Conservation (phyloP, 176 grass and related monocot species). For the Elaeis guineensis region DNA sequence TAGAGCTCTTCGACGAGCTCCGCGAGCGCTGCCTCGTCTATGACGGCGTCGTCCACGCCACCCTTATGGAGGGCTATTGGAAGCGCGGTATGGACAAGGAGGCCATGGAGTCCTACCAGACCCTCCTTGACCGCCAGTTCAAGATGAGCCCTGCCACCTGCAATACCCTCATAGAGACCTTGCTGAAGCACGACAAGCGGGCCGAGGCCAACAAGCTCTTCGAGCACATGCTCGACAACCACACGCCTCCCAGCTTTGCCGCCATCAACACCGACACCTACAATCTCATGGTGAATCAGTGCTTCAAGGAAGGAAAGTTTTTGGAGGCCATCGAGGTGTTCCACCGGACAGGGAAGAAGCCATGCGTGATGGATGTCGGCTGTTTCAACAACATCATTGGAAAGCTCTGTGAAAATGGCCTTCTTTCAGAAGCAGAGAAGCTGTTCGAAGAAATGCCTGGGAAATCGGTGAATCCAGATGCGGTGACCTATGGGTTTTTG, state of each 20-base stretch:
- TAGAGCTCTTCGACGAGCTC: slow-evolving; percentile 53
- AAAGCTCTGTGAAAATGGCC: slow-evolving; percentile 43
- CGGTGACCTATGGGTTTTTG: slow-evolving; percentile 36
- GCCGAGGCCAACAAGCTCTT: slow-evolving; percentile 38
- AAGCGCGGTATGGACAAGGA: slow-evolving; percentile 43
- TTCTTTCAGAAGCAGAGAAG: slow-evolving; percentile 44
- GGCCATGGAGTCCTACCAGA: slow-evolving; percentile 49
- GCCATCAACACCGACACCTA: slow-evolving; percentile 50
- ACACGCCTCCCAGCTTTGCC: slow-evolving; percentile 39
- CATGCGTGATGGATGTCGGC: slow-evolving; percentile 44
- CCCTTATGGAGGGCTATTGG: slow-evolving; percentile 58
- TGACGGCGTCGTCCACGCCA: slow-evolving; percentile 42
- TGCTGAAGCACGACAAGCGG: slow-evolving; percentile 38
- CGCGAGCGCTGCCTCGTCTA: slow-evolving; percentile 48
- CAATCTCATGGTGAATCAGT: slow-evolving; percentile 57
- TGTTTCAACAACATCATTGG: slow-evolving; percentile 64
- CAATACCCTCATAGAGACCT: slow-evolving; percentile 39
- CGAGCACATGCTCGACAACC: slow-evolving; percentile 50
- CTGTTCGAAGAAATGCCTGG: slow-evolving; percentile 48
- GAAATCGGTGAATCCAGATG: slow-evolving; percentile 43
- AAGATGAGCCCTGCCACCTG: slow-evolving; percentile 50
- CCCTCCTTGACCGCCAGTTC: slow-evolving; percentile 38
- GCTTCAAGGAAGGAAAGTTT: slow-evolving; percentile 55
- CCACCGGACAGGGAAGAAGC: slow-evolving; percentile 36
- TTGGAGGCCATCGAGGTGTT: slow-evolving; percentile 43